Evolutionary conservation across 2,329 filamentous ascomycete genomes (phyloP).

Genomic region (Tothia fuscella): DNA sequence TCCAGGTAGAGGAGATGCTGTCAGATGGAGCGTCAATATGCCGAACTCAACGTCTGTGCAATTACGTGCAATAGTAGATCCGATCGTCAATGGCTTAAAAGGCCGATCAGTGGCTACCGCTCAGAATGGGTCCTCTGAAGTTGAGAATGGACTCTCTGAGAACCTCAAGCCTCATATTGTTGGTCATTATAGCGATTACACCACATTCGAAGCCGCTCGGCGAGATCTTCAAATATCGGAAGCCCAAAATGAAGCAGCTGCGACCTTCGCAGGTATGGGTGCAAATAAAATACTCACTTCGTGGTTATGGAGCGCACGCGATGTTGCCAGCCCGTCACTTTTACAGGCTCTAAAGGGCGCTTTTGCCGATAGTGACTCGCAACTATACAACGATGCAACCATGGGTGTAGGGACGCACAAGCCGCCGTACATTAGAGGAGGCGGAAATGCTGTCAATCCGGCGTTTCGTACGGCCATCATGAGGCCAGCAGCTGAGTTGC

Average conservation of each 20-base stretch:
- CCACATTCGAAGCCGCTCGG: constrained; percentile 2
- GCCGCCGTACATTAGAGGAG: constrained; percentile 6
- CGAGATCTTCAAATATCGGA: background rate
- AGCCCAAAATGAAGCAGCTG: background rate
- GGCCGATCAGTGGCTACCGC: background rate
- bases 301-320: constrained; percentile 6
- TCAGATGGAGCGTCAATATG: background rate
- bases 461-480: constrained; percentile 14
- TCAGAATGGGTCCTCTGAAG: background rate
- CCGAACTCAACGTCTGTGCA: background rate
- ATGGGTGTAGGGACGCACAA: constrained; percentile 6
- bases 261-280: constrained; percentile 6
- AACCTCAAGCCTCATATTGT: background rate
- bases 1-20: background rate
- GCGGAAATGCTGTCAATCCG: constrained; percentile 14
- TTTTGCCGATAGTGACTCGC: background rate
- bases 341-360: constrained; percentile 3
- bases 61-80: constrained; percentile 3
- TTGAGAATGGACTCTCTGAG: background rate
- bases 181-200: constrained; percentile 2
- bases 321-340: constrained; percentile 5
- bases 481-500: constrained; percentile 14
- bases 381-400: constrained; percentile 1
- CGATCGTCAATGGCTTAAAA: background rate
- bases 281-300: constrained; percentile 2